Conservation (phyloP, 306 rosid genomes). For the Albizia julibrissin region DNA sequence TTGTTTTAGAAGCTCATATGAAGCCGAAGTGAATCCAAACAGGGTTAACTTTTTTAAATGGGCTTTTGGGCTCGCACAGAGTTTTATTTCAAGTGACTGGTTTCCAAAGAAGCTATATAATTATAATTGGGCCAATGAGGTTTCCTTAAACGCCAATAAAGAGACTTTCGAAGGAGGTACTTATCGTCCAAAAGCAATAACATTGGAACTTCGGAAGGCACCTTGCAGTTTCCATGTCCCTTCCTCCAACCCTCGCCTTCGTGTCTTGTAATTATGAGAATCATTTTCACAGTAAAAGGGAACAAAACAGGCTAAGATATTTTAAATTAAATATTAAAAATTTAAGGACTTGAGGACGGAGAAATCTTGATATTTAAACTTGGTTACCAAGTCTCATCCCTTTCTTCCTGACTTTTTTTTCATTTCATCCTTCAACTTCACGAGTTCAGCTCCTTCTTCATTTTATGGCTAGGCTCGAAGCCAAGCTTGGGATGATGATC, state of each 20-base stretch:
- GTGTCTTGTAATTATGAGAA: neutral
- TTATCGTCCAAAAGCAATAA: neutral
- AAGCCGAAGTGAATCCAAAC: too few species aligned
- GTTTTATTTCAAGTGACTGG: too few species aligned
- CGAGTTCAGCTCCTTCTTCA: neutral
- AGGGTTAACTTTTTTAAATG: too few species aligned
- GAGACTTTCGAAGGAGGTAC: neutral
- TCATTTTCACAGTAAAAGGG: neutral
- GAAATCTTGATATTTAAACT: neutral
- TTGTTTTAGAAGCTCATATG: too few species aligned
- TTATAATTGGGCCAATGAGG: neutral
- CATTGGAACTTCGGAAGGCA: neutral
- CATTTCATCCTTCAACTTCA: neutral
- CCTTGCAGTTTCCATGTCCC: slow-evolving; percentile 36
- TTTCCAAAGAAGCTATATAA: too few species aligned
- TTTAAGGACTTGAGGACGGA: neutral
- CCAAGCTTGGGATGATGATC: slow-evolving; percentile 59
- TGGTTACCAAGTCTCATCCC: neutral
- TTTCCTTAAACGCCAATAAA: neutral
- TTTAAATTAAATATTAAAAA: neutral
- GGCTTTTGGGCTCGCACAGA: too few species aligned
- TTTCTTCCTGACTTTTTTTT: too few species aligned
- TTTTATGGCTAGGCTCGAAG: slow-evolving; percentile 59
- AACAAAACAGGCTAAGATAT: neutral
- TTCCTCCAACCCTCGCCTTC: neutral